Conservation (phyloP, 2,329 filamentous ascomycete species). For the Aschersonia sp. region DNA sequence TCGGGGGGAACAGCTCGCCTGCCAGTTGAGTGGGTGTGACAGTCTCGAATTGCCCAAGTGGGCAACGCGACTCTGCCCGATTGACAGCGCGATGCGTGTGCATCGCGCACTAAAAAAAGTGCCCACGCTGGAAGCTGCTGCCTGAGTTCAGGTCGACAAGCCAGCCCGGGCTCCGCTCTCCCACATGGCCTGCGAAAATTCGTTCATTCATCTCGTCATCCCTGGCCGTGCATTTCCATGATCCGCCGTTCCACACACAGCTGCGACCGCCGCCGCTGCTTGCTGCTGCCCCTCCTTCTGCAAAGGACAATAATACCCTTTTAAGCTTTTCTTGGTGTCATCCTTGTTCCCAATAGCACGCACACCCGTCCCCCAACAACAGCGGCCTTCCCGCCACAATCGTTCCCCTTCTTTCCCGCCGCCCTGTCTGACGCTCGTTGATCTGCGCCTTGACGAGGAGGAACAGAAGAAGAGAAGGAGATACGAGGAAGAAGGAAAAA, state of each 20-base stretch:
- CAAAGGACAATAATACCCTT: neutral
- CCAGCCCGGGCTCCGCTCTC: conserved; percentile 12
- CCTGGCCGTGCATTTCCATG: conserved; percentile 4
- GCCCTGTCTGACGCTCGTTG: neutral
- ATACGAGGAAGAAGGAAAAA: no score
- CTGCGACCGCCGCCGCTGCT: neutral
- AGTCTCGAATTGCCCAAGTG: neutral
- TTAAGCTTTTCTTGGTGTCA: neutral
- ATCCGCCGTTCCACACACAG: neutral
- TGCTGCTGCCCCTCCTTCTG: neutral
- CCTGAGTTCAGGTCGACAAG: conserved; percentile 1
- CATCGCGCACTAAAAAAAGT: neutral
- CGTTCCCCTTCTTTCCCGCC: conserved; percentile 1
- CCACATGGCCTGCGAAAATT: conserved; percentile 12
- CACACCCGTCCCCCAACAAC: neutral
- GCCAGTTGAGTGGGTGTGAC: neutral
- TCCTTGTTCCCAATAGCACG: neutral
- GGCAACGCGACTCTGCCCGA: conserved; percentile 1
- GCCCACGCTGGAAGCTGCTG: neutral
- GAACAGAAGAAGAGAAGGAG: no score
- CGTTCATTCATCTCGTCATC: conserved; percentile 16
- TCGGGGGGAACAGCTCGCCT: neutral
- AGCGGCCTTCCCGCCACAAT: neutral
- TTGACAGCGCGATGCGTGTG: neutral
- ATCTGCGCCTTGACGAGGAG: neutral